A percentile compares a stretch with the other conserved stretches of the same genome.
Conservation (phyloP, 2,329 filamentous ascomycete genomes). For the Setomelanomma holmii region DNA sequence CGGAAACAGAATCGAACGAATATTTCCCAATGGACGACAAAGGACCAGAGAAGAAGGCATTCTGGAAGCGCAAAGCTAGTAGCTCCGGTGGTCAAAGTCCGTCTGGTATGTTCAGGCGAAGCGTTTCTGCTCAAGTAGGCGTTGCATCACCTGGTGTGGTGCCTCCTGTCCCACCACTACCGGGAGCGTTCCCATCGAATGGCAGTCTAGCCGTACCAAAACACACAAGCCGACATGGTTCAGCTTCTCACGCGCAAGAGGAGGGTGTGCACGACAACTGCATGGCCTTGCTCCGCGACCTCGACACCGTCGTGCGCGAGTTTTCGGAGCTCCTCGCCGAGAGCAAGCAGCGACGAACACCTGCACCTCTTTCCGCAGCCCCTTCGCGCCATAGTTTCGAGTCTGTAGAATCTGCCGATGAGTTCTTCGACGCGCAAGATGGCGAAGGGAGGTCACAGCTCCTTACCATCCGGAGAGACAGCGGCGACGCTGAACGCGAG, state of each 20-base stretch:
- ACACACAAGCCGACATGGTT: constrained; percentile 29
- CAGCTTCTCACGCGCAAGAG: constrained; percentile 58
- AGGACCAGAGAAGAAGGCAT: constrained; percentile 69
- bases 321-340: constrained; percentile 79
- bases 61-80: constrained; percentile 91
- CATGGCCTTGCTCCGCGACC: constrained; percentile 79
- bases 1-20: constrained; percentile 58
- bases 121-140: constrained; percentile 61
- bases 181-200: constrained; percentile 33
- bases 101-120: constrained; percentile 55
- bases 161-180: constrained; percentile 46
- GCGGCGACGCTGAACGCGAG: constrained; percentile 58
- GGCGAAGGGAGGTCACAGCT: constrained; percentile 69
- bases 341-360: constrained; percentile 76
- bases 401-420: constrained; percentile 75
- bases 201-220: constrained; percentile 48
- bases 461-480: constrained; percentile 74
- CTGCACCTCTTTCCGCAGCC: constrained; percentile 53
- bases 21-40: constrained; percentile 58
- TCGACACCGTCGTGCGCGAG: constrained; percentile 83
- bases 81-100: constrained; percentile 52
- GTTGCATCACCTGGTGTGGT: constrained; percentile 53
- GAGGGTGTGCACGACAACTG: constrained; percentile 81
- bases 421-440: constrained; percentile 89
- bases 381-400: constrained; percentile 74